phyloP scores from a whole-genome alignment of 345 rosid genomes.

The Eucalyptus viminalis region DNA sequence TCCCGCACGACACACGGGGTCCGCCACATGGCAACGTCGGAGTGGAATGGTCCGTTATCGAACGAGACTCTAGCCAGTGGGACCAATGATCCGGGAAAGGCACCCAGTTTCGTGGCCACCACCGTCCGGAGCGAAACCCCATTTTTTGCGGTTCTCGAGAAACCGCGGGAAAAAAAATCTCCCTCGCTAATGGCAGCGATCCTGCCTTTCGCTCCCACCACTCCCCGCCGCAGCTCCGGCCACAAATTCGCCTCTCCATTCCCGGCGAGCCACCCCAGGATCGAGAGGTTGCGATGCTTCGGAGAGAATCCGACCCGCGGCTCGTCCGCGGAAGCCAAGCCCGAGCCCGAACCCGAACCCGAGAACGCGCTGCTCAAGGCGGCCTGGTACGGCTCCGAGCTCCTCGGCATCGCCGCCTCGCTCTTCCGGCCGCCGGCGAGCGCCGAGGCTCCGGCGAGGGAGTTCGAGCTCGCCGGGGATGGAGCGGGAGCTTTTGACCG shows the following conservation, averaged over 20 bases:
- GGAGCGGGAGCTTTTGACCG: constrained; percentile 54
- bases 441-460: not conserved
- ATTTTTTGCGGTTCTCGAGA: constrained; percentile 1
- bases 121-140: not conserved
- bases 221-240: constrained; percentile 3
- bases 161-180: not conserved
- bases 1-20: not conserved
- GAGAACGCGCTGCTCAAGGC: constrained; percentile 66
- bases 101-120: not conserved
- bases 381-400: constrained; percentile 97
- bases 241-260: not conserved
- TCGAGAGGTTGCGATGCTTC: constrained; percentile 16
- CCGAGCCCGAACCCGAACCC: constrained; percentile 6
- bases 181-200: constrained; percentile 25
- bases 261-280: not conserved
- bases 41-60: not conserved
- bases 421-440: constrained; percentile 34
- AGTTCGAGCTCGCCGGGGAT: constrained; percentile 15
- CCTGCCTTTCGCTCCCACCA: constrained; percentile 13
- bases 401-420: constrained; percentile 84
- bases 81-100: not conserved
- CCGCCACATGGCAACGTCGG: not conserved
- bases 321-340: constrained; percentile 13
- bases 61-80: not conserved
- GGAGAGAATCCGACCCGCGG: constrained; percentile 11